Evolutionary conservation across 805 yeast species (phyloP).

Genomic region (Cyberlindnera mycetangii): DNA sequence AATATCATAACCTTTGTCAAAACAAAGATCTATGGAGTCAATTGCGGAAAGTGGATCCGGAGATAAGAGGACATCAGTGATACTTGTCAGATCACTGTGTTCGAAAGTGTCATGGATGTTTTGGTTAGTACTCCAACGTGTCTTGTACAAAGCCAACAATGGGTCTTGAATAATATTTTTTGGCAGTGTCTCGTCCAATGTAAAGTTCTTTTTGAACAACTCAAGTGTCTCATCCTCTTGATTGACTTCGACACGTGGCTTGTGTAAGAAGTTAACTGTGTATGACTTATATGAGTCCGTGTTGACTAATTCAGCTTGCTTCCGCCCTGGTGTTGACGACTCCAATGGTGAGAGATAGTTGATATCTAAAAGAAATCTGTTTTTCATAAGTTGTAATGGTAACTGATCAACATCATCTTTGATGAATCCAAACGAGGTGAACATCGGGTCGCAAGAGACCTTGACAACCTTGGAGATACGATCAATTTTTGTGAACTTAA

Average conservation of each 20-base stretch:
- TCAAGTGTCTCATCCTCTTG: slow-evolving; percentile 14
- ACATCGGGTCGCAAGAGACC: slow-evolving; percentile 65
- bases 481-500: slow-evolving; percentile 53
- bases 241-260: slow-evolving; percentile 11
- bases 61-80: slow-evolving; percentile 3
- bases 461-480: slow-evolving; percentile 53
- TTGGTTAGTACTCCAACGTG: slow-evolving; percentile 26
- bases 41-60: slow-evolving; percentile 11
- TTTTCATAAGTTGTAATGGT: slow-evolving; percentile 49
- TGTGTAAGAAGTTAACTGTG: slow-evolving; percentile 19
- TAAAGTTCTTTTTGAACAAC: slow-evolving; percentile 13
- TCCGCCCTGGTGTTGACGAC: slow-evolving; percentile 14
- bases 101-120: slow-evolving; percentile 17
- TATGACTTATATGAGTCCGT: slow-evolving; percentile 9
- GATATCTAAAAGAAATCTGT: slow-evolving; percentile 51
- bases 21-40: slow-evolving; percentile 2
- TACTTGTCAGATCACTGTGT: background rate
- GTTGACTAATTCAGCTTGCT: slow-evolving; percentile 20
- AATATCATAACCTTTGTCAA: slow-evolving; percentile 36
- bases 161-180: slow-evolving; percentile 16
- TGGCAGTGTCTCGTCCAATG: slow-evolving; percentile 8
- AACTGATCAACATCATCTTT: slow-evolving; percentile 60
- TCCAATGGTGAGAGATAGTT: slow-evolving; percentile 46
- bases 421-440: slow-evolving; percentile 64
- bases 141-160: slow-evolving; percentile 11